phyloP scores from a whole-genome alignment of 257 asterid genomes.

The Nicotiana knightiana region DNA sequence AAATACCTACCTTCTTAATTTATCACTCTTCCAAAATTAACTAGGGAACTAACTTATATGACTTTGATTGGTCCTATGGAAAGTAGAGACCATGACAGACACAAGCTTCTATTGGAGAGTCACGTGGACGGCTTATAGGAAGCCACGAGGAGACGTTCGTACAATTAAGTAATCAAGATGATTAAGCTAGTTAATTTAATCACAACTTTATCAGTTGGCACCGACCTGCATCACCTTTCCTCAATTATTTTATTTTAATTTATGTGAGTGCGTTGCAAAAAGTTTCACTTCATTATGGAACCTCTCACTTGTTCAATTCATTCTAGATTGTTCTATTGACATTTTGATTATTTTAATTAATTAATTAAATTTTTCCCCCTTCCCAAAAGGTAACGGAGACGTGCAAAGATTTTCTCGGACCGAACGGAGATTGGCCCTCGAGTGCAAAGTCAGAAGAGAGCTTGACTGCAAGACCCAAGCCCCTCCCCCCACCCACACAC shows the following conservation, averaged over 20 bases:
- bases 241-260: background rate
- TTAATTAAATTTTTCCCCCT: too few relatives aligned
- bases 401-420: too few relatives aligned
- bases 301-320: background rate
- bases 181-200: background rate
- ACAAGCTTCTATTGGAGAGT: background rate
- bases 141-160: constrained; percentile 7
- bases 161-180: background rate
- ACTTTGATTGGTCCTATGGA: constrained; percentile 1
- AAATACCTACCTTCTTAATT: background rate
- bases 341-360: background rate
- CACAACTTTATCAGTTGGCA: background rate
- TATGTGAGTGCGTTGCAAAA: background rate
- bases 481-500: background rate
- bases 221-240: background rate
- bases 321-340: constrained; percentile 9
- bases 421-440: too few relatives aligned
- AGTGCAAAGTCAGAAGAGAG: too few relatives aligned
- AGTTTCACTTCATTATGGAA: constrained; percentile 3
- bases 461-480: too few relatives aligned
- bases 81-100: background rate
- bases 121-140: constrained; percentile 15
- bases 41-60: background rate
- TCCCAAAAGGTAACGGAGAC: too few relatives aligned
- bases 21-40: background rate